A percentile compares a stretch with the other conserved stretches of the same genome.
These are phyloP conservation scores for Clitoria ternatea DNA, from an alignment of 306 rosid genomes.

Conservation along the genomic window DNA sequence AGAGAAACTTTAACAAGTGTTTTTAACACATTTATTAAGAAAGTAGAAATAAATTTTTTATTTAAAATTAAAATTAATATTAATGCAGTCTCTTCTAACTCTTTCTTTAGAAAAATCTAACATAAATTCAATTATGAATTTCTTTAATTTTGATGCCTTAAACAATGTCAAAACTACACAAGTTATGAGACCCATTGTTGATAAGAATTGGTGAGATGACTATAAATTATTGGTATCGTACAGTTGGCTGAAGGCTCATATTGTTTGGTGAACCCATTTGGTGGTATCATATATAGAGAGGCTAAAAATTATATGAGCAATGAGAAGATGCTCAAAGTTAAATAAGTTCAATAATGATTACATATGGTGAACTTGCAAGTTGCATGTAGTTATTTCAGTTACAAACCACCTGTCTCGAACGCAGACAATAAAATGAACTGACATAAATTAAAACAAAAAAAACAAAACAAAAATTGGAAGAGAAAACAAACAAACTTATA, in stretches of 20 bases:
- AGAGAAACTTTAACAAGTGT: no score
- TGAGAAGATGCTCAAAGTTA: constrained; percentile 35
- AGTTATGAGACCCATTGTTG: no score
- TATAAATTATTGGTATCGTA: constrained; percentile 11
- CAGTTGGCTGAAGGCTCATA: constrained; percentile 35
- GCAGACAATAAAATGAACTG: background rate
- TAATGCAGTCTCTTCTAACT: no score
- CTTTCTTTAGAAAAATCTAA: no score
- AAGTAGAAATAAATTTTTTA: no score
- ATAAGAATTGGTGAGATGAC: constrained; percentile 16
- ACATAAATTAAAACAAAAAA: background rate
- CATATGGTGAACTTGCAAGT: constrained; percentile 15
- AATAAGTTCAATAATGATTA: constrained; percentile 14
- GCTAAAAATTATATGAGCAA: constrained; percentile 4
- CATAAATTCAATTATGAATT: no score
- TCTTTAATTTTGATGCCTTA: no score
- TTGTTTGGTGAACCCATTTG: constrained; percentile 35
- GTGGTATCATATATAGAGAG: constrained; percentile 3
- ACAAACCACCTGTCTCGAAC: constrained; percentile 10
- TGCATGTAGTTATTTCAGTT: constrained; percentile 53
- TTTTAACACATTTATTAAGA: no score
- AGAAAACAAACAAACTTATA: no score
- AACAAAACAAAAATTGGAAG: no score
- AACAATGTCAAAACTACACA: no score
- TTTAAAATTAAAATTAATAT: no score